Conservation (phyloP, 2,329 filamentous ascomycete genomes). For the Aspergillus pseudoglaucus region DNA sequence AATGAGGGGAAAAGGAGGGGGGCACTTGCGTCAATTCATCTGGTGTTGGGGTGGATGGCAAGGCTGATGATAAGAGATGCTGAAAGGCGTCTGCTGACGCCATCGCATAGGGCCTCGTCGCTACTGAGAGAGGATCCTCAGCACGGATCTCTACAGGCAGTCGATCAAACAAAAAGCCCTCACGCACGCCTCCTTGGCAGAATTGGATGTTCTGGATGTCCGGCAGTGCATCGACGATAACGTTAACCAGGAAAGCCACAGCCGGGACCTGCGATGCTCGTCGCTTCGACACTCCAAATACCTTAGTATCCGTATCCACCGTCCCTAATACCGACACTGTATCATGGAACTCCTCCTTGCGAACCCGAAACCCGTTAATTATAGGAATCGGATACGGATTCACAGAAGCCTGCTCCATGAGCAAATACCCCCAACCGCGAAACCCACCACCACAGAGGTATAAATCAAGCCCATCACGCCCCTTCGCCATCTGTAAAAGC, state of each 20-base stretch:
- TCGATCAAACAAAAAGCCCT: constrained; percentile 71
- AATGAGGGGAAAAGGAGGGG: constrained; percentile 37
- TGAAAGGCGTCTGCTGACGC: constrained; percentile 43
- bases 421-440: constrained; percentile 80
- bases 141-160: constrained; percentile 55
- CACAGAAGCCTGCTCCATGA: constrained; percentile 70
- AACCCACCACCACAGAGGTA: constrained; percentile 90
- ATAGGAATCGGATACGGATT: constrained; percentile 76
- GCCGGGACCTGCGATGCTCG: constrained; percentile 76
- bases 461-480: constrained; percentile 55
- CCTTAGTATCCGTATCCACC: constrained; percentile 30
- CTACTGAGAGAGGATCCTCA: constrained; percentile 60
- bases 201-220: constrained; percentile 69
- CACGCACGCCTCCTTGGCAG: constrained; percentile 79
- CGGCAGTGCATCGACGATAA: constrained; percentile 63
- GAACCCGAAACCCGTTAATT: constrained; percentile 70
- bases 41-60: constrained; percentile 33
- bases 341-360: constrained; percentile 55
- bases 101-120: constrained; percentile 49
- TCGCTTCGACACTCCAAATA: constrained; percentile 72
- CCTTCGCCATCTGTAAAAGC: constrained; percentile 39
- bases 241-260: constrained; percentile 71
- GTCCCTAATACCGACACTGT: constrained; percentile 41
- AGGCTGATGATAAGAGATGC: constrained; percentile 42
- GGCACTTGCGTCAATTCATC: constrained; percentile 24